Evolutionary conservation across 257 asterid species (phyloP).

Genomic region (Nicotiana sylvestris): DNA sequence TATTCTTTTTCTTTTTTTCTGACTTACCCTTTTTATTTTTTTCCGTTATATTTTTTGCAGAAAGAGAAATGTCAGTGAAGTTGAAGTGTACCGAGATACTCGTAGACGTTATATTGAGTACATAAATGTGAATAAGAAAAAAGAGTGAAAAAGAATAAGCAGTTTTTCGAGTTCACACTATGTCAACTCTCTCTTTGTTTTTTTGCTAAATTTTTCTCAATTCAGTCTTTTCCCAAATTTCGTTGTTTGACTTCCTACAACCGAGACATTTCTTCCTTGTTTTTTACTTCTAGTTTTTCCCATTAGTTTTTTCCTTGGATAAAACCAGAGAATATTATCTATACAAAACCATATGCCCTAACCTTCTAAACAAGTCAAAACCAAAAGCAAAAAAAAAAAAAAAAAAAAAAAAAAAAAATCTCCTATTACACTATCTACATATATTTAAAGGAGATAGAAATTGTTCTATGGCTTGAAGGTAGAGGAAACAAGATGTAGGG

Average conservation of each 20-base stretch:
- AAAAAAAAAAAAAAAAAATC: not conserved
- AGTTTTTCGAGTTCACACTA: conserved; percentile 11
- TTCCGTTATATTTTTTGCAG: not conserved
- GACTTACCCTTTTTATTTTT: not conserved
- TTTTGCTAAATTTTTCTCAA: not conserved
- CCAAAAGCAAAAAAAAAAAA: not conserved
- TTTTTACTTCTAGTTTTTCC: conserved; percentile 19
- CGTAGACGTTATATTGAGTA: conserved; percentile 8
- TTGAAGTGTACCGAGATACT: conserved; percentile 15
- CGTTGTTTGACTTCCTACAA: conserved; percentile 15
- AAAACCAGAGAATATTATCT: conserved; percentile 25
- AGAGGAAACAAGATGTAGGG: too few species aligned
- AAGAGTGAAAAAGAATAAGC: not conserved
- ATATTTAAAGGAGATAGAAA: not conserved
- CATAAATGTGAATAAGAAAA: not conserved
- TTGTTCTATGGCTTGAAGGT: not conserved
- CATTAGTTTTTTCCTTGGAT: conserved; percentile 19
- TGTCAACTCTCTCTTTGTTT: not conserved
- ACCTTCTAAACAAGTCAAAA: conserved; percentile 12
- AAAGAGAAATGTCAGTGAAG: conserved; percentile 7
- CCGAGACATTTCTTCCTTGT: conserved; percentile 6
- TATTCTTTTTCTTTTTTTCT: not conserved
- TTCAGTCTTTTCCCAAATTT: not conserved
- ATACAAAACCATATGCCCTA: conserved; percentile 8
- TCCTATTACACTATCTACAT: not conserved